Percentiles rank a stretch among this genome's conserved stretches.
These are phyloP conservation scores for Avicennia marina DNA, from an alignment of 257 asterid species.

Conservation along the genomic window DNA sequence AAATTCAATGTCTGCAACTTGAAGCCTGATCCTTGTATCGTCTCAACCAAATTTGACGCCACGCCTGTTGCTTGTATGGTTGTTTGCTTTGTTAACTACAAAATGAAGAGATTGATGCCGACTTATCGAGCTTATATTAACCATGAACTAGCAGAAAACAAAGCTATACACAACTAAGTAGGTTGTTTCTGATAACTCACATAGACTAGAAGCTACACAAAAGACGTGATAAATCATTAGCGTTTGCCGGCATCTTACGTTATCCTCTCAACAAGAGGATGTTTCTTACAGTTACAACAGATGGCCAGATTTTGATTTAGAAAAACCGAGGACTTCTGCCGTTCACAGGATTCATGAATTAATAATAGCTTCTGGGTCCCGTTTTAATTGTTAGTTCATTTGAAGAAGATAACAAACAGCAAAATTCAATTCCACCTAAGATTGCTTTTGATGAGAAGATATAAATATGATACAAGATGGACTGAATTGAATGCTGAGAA, in stretches of 20 bases:
- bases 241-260: too few relatives aligned
- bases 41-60: constrained; percentile 85
- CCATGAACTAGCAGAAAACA: neutral
- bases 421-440: neutral
- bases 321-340: neutral
- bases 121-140: neutral
- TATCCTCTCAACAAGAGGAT: too few relatives aligned
- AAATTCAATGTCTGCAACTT: constrained; percentile 82
- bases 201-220: neutral
- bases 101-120: neutral
- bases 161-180: neutral
- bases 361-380: neutral
- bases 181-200: neutral
- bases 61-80: constrained; percentile 96
- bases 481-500: constrained; percentile 12
- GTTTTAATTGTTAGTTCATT: neutral
- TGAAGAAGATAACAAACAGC: neutral
- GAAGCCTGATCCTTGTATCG: constrained; percentile 89
- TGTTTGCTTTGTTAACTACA: constrained; percentile 35
- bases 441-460: neutral
- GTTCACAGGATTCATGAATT: neutral
- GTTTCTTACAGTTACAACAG: too few relatives aligned
- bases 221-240: too few relatives aligned
- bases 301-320: neutral
- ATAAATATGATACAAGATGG: too few relatives aligned